phyloP scores from a whole-genome alignment of 495 filamentous ascomycete genomes.

The Podospora pseudopauciseta region DNA sequence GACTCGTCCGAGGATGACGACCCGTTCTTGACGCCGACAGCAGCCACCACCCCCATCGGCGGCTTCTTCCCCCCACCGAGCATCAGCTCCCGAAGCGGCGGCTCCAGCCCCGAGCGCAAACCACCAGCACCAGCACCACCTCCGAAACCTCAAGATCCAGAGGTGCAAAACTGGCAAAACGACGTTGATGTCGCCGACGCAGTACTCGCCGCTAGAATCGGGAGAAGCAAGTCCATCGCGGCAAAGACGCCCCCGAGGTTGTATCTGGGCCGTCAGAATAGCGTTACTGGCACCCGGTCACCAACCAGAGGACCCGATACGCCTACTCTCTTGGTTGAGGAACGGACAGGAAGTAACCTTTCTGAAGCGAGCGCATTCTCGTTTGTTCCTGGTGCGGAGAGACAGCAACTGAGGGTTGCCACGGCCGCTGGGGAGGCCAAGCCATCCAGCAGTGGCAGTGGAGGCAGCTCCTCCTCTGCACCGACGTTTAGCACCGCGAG shows the following conservation, averaged over 20 bases:
- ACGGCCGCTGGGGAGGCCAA: neutral
- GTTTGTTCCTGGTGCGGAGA: constrained; percentile 26
- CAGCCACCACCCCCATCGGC: constrained; percentile 2
- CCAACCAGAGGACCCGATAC: constrained; percentile 9
- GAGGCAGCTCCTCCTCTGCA: constrained; percentile 35
- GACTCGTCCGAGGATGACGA: constrained; percentile 29
- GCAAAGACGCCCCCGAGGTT: constrained; percentile 10
- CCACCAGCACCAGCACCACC: neutral
- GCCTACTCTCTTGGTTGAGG: constrained; percentile 14
- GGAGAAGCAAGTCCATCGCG: constrained; percentile 18
- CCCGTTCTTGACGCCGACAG: constrained; percentile 43
- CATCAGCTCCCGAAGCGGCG: constrained; percentile 20
- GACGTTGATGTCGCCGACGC: constrained; percentile 57
- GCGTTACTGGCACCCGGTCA: neutral
- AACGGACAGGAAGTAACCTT: constrained; percentile 38
- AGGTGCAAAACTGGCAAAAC: constrained; percentile 58
- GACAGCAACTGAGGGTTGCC: constrained; percentile 16
- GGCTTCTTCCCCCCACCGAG: constrained; percentile 11
- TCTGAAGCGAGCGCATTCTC: constrained; percentile 42
- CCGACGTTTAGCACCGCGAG: constrained; percentile 67
- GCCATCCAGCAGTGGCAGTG: constrained; percentile 21
- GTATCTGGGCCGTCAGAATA: neutral
- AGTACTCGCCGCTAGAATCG: constrained; percentile 34
- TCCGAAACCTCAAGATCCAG: constrained; percentile 38
- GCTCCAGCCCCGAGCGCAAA: constrained; percentile 17